Evolutionary conservation across 2,329 filamentous ascomycete genomes (phyloP), one percentile per base, ranked within the genome.

Genomic region (Ascochyta pisi): DNA sequence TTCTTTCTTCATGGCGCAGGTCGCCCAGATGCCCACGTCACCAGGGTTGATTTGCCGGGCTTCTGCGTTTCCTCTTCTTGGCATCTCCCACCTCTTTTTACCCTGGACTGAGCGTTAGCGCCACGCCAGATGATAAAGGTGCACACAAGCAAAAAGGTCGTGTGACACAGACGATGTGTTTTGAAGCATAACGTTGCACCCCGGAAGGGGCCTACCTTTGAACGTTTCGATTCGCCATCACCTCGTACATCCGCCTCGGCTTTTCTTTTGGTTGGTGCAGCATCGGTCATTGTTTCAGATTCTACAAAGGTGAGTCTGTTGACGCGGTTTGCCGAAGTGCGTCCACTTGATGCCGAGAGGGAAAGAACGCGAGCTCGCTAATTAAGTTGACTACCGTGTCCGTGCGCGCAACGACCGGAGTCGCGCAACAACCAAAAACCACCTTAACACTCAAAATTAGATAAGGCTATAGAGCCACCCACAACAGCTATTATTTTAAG

Each of bases 21-120:
- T 92, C 26, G 88, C 87, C 89, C 89, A 94, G 55, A 94, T 86
- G 5, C 90, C 90, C 48, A 82, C 79, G 67, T 92, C 89, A 5
- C 89, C 89, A 5, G 88, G 79, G 64, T 90, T 84, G 43, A 92
- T 81, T 31, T 64, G 64, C 12, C 69, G 71, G 43, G 50, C 59
- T 44, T 76, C 68, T 31, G 66, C 63, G 26, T 62, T 68, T 12
- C 72, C 66, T 60, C 66, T 73, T 50, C 71, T 71, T 35, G 77
- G 76, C 57, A 73, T 71, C 19, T 70, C 73, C 79, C 79, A 80
- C 64, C 77, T 73, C 67, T 76, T 80, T 67, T 77, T 80, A 15
- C 71, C 73, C 77, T 79, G 46, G 22, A 10, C 6, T 40, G 33
- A 50, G 10, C 35, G 50, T 71, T 53, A 73, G 66, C 34, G 58